phyloP scores from a whole-genome alignment of 2,329 filamentous ascomycete species.

The Hypoxylon sp. region DNA sequence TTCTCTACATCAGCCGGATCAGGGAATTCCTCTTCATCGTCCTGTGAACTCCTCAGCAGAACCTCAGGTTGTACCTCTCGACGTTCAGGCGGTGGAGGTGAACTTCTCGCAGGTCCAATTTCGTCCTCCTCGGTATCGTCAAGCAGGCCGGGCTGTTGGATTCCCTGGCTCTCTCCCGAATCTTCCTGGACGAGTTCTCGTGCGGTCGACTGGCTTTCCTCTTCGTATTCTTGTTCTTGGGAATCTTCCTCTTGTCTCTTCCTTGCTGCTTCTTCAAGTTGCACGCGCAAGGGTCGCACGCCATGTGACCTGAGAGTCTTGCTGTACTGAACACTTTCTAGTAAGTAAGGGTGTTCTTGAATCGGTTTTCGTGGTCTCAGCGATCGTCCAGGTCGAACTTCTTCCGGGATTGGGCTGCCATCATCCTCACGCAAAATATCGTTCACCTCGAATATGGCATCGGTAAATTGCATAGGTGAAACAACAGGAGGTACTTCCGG shows the following conservation, averaged over 20 bases:
- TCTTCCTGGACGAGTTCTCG: constrained; percentile 49
- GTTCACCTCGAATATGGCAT: constrained; percentile 35
- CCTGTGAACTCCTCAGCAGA: constrained; percentile 48
- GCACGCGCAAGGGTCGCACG: constrained; percentile 66
- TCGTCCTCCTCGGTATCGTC: constrained; percentile 45
- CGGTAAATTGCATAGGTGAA: constrained; percentile 18
- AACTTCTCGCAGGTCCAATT: constrained; percentile 37
- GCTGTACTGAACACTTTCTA: constrained; percentile 70
- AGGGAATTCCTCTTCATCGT: constrained; percentile 54
- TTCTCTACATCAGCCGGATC: constrained; percentile 52
- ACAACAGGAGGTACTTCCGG: constrained; percentile 21
- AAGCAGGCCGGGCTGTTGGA: constrained; percentile 31
- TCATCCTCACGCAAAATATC: constrained; percentile 34
- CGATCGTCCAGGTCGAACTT: constrained; percentile 58
- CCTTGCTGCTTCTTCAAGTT: constrained; percentile 53
- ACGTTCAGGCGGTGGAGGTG: constrained; percentile 36
- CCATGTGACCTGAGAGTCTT: constrained; percentile 69
- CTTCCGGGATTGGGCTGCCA: constrained; percentile 16
- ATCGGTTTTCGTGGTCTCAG: constrained; percentile 73
- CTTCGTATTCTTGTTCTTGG: constrained; percentile 66
- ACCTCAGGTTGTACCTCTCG: constrained; percentile 9
- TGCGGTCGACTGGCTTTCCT: constrained; percentile 64
- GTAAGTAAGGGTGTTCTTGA: constrained; percentile 71
- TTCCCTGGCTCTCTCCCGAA: constrained; percentile 57
- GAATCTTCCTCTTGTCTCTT: constrained; percentile 60